Evolutionary conservation across 148 eudicot species (phyloP).

Genomic region (Beta vulgaris): DNA sequence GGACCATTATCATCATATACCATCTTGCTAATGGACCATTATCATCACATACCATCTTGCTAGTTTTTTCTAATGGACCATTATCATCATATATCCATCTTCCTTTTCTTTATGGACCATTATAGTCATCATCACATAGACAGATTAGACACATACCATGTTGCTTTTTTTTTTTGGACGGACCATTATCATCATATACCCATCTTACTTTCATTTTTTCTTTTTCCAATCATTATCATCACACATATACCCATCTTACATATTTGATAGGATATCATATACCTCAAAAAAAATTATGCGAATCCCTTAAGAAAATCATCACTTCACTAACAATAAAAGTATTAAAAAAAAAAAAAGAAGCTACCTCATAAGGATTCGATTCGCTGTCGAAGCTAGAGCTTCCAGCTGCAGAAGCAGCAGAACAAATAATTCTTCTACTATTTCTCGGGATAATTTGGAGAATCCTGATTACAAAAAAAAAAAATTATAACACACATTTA

Average conservation of each 20-base stretch:
- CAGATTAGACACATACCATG: too few relatives aligned
- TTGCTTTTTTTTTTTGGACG: too few relatives aligned
- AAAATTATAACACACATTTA: not conserved
- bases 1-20: not conserved
- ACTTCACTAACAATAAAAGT: not conserved
- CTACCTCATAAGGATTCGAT: constrained; percentile 76
- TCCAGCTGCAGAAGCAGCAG: constrained; percentile 79
- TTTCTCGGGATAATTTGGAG: constrained; percentile 23
- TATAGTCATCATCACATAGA: too few relatives aligned
- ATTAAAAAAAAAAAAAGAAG: not conserved
- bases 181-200: too few relatives aligned
- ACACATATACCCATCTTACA: too few relatives aligned
- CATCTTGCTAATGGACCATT: not conserved
- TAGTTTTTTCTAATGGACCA: too few relatives aligned
- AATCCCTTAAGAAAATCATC: not conserved
- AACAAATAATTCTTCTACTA: constrained; percentile 37
- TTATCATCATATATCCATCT: too few relatives aligned
- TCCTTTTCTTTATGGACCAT: too few relatives aligned
- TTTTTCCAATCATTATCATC: too few relatives aligned
- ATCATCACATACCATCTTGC: not conserved
- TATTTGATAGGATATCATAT: not conserved
- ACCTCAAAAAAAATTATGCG: not conserved
- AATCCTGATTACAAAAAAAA: constrained; percentile 29
- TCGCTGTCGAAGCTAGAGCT: constrained; percentile 59
- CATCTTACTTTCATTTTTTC: too few relatives aligned